These are phyloP conservation scores for Polychaeton citri DNA, from an alignment of 2,329 filamentous ascomycete species.

Conservation along the genomic window DNA sequence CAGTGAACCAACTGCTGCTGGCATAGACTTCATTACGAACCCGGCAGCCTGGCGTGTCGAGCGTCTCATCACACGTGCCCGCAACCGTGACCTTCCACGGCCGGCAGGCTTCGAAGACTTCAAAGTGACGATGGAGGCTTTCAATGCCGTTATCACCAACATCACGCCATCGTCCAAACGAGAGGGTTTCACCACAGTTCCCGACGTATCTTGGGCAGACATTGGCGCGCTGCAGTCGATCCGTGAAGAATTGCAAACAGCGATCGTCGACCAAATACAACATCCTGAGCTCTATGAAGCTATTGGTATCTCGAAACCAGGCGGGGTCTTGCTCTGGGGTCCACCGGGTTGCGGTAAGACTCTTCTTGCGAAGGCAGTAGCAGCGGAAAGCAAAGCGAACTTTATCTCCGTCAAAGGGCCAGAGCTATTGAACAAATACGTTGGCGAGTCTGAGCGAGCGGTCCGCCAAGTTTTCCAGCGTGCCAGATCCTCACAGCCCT, in stretches of 20 bases:
- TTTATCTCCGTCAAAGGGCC: slow-evolving; percentile 98
- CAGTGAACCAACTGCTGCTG: slow-evolving; percentile 13
- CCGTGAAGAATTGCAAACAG: slow-evolving; percentile 66
- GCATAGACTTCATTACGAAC: slow-evolving; percentile 9
- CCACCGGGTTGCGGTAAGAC: slow-evolving; percentile 96
- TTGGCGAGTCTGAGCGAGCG: slow-evolving; percentile 88
- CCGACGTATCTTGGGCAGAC: slow-evolving; percentile 83
- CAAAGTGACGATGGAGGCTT: slow-evolving; percentile 52
- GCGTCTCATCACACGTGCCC: slow-evolving; percentile 38
- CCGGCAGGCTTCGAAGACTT: slow-evolving; percentile 42
- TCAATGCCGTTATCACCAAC: slow-evolving; percentile 59
- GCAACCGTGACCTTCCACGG: slow-evolving; percentile 34
- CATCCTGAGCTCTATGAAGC: slow-evolving; percentile 62
- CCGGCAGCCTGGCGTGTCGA: slow-evolving; percentile 13
- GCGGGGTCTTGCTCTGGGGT: slow-evolving; percentile 88
- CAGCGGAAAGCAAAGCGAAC: slow-evolving; percentile 88
- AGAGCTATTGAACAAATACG: slow-evolving; percentile 92
- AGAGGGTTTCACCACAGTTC: slow-evolving; percentile 90
- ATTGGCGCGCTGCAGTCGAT: slow-evolving; percentile 75
- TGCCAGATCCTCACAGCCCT: slow-evolving; percentile 74
- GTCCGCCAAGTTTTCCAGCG: slow-evolving; percentile 85
- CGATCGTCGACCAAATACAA: slow-evolving; percentile 82
- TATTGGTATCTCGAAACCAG: slow-evolving; percentile 67
- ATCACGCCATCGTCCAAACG: slow-evolving; percentile 73
- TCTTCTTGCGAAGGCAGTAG: slow-evolving; percentile 86